phyloP scores from a whole-genome alignment of 257 asterid species.

The Paulownia fortunei region DNA sequence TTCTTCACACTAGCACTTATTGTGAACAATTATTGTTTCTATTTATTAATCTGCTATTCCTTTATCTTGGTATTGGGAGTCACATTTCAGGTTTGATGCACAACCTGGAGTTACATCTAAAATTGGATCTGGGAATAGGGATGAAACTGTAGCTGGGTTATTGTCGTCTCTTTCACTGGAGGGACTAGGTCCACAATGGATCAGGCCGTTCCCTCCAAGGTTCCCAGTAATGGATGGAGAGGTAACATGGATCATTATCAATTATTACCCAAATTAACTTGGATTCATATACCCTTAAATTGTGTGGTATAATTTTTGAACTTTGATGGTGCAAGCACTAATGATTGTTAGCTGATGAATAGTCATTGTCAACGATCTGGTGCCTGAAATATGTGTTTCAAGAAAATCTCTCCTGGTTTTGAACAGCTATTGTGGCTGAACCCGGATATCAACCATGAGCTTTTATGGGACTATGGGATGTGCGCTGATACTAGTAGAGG shows the following conservation, averaged over 20 bases:
- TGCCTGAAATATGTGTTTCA: constrained; percentile 13
- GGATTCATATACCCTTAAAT: too few species aligned
- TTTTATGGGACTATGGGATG: constrained; percentile 95
- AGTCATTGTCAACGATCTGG: not conserved
- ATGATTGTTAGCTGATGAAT: too few species aligned
- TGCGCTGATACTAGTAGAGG: constrained; percentile 98
- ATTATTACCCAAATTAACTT: too few species aligned
- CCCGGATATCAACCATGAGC: constrained; percentile 87
- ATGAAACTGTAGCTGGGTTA: constrained; percentile 73
- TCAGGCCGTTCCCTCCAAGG: constrained; percentile 92
- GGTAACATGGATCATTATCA: constrained; percentile 48
- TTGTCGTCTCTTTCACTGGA: constrained; percentile 67
- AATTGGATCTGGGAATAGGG: constrained; percentile 86
- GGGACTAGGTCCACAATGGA: constrained; percentile 88
- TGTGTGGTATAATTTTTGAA: too few species aligned
- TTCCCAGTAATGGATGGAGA: constrained; percentile 89
- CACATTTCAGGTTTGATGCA: constrained; percentile 74
- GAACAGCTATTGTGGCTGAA: constrained; percentile 89
- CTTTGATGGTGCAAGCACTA: too few species aligned
- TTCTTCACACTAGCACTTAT: constrained; percentile 9
- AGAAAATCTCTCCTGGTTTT: constrained; percentile 31
- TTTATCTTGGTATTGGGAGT: constrained; percentile 23
- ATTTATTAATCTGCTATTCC: constrained; percentile 19
- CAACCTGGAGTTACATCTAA: constrained; percentile 81
- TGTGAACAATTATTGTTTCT: not conserved